Conservation (phyloP, 257 asterid species). For the Solanum stenotomum region DNA sequence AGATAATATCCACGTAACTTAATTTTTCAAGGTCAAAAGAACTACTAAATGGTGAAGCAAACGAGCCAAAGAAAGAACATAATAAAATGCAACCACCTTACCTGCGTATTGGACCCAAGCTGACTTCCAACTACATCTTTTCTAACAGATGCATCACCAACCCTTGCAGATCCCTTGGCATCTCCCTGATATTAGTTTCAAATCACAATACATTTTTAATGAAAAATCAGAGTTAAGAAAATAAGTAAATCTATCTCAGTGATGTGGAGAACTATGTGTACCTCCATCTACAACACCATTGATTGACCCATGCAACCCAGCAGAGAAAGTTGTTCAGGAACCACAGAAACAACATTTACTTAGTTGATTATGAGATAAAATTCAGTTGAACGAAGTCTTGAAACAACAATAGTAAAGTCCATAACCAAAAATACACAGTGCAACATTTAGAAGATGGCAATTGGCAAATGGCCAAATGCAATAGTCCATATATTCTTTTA, state of each 20-base stretch:
- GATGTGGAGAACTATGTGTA: constrained; percentile 9
- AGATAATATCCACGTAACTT: constrained; percentile 1
- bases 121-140: constrained; percentile 31
- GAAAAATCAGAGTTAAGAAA: neutral
- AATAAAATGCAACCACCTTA: neutral
- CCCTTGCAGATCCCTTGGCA: constrained; percentile 44
- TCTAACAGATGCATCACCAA: constrained; percentile 36
- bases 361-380: neutral
- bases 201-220: constrained; percentile 6
- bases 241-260: neutral
- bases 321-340: constrained; percentile 3
- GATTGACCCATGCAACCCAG: constrained; percentile 8
- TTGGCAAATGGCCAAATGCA: neutral
- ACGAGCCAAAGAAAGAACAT: neutral
- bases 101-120: constrained; percentile 39
- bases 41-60: neutral
- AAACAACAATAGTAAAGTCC: neutral
- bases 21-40: neutral
- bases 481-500: neutral
- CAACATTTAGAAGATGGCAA: neutral
- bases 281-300: constrained; percentile 46
- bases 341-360: neutral
- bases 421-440: neutral
- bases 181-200: constrained; percentile 38
- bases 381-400: neutral